These are phyloP conservation scores for Myxozyma neotropica DNA, from an alignment of 805 yeast species.

Conservation along the genomic window DNA sequence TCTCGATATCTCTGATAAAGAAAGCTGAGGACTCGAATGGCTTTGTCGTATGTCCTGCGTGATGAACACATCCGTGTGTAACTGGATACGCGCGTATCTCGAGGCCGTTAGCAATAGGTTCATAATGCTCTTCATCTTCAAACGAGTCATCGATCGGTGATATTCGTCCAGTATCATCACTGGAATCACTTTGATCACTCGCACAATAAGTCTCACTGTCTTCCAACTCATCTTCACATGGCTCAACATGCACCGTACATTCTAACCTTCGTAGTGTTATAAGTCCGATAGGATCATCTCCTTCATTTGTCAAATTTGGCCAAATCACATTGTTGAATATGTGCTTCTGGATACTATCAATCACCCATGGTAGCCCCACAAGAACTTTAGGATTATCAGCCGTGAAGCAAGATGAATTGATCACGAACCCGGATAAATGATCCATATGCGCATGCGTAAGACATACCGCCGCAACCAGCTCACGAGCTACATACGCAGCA, in stretches of 20 bases:
- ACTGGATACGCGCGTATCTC: constrained; percentile 36
- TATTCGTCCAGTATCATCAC: background rate
- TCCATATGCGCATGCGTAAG: constrained; percentile 86
- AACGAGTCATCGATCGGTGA: constrained; percentile 15
- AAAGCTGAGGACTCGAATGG: constrained; percentile 60
- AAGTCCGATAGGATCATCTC: constrained; percentile 33
- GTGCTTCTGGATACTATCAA: constrained; percentile 54
- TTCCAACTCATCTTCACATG: background rate
- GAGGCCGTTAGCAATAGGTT: constrained; percentile 19
- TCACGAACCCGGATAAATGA: constrained; percentile 67
- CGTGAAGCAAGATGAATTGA: constrained; percentile 66
- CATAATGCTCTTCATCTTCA: constrained; percentile 26
- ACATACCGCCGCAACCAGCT: constrained; percentile 39
- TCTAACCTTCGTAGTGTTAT: constrained; percentile 19
- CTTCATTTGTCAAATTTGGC: constrained; percentile 64
- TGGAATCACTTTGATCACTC: background rate
- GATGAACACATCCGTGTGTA: constrained; percentile 44
- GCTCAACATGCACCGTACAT: background rate
- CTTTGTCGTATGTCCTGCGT: constrained; percentile 19
- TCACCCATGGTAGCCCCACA: constrained; percentile 58
- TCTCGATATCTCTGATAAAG: constrained; percentile 48
- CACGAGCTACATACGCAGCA: constrained; percentile 38
- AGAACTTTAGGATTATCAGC: constrained; percentile 47
- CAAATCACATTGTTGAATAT: constrained; percentile 76
- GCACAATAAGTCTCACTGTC: background rate